Evolutionary conservation across 352 stramenopile species (phyloP), one percentile per base, ranked within the genome.

Genomic region (Peronospora destructor): DNA sequence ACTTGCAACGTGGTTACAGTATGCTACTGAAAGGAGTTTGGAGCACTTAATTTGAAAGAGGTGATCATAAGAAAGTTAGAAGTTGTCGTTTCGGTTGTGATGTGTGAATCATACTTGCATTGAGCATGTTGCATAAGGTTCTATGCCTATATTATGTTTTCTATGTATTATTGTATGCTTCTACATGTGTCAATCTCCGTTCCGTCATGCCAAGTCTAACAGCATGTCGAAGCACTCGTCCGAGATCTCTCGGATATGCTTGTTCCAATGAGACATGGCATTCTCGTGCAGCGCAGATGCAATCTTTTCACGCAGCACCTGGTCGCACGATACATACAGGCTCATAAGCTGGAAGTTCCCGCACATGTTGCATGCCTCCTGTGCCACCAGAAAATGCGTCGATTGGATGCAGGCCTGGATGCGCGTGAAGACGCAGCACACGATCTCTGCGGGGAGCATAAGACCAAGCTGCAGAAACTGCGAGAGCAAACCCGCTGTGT

Each of bases 181-280:
- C 40, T 49, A 40, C 35, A 16, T 9, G n/a, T 28, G 9, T 45
- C n/a, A 9, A 6, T 16, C 10, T 16, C 6, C 16, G 8, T 38
- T 6, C 2, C 13, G 1, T 38, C 56, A 91, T 26, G 76, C 77
- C 50, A 91, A 55, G 61, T 91, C 80, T 13, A 91, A 64, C 48
- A 91, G 67, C 66, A 76, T 68, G 60, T 91, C 80, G 47, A 91
- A 91, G 51, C 68, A 78, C 55, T 89, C 74, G 60, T 91, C 80
- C 32, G 77, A 86, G 47, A 87, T 66, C 59, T 85, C 60, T 29
- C 79, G 77, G 53, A 91, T 85, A 54, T 73, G 75, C 46, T 72
- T 59, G 66, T 89, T 87, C 80, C 80, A 91, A 55, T 91, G 80
- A 7, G 52, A 53, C 0, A 50, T 69, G 38, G 77, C 67, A 49